phyloP scores from a whole-genome alignment of 352 stramenopile species.

The Phytophthora pisi region DNA sequence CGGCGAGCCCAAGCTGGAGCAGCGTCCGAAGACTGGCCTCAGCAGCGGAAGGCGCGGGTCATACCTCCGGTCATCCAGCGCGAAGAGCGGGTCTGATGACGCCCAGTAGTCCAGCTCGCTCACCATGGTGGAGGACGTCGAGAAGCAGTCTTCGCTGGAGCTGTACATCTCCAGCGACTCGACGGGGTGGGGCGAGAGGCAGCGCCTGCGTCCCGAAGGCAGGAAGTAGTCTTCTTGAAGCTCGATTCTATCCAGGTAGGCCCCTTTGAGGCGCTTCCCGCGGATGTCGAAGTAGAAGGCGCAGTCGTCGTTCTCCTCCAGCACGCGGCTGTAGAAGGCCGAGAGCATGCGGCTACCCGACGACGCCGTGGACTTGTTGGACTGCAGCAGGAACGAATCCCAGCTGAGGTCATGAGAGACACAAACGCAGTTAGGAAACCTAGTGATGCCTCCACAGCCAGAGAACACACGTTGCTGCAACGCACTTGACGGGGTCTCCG shows the following conservation, averaged over 20 bases:
- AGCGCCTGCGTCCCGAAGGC: conserved; percentile 6
- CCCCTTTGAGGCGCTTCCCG: conserved; percentile 59
- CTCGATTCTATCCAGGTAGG: conserved; percentile 55
- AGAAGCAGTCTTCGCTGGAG: conserved; percentile 36
- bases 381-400: conserved; percentile 47
- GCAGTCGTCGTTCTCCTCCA: conserved; percentile 71
- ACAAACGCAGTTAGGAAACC: background rate
- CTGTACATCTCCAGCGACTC: conserved; percentile 36
- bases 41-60: conserved; percentile 8
- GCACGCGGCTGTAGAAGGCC: conserved; percentile 79
- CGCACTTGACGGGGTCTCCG: conserved; percentile 39
- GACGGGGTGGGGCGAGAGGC: conserved; percentile 1
- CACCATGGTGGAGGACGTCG: conserved; percentile 38
- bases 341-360: conserved; percentile 78
- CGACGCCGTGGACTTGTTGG: conserved; percentile 54
- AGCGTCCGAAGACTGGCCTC: conserved; percentile 19
- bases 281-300: conserved; percentile 63
- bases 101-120: conserved; percentile 60
- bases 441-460: no score
- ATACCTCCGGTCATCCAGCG: conserved; percentile 27
- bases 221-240: conserved; percentile 72
- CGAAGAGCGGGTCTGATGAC: conserved; percentile 27
- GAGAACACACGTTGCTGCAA: background rate
- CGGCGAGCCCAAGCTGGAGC: conserved; percentile 21
- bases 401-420: conserved; percentile 39